Evolutionary conservation across 148 eudicot genomes (phyloP), one percentile per base, ranked within the genome.

Genomic region (Oxyria digyna): DNA sequence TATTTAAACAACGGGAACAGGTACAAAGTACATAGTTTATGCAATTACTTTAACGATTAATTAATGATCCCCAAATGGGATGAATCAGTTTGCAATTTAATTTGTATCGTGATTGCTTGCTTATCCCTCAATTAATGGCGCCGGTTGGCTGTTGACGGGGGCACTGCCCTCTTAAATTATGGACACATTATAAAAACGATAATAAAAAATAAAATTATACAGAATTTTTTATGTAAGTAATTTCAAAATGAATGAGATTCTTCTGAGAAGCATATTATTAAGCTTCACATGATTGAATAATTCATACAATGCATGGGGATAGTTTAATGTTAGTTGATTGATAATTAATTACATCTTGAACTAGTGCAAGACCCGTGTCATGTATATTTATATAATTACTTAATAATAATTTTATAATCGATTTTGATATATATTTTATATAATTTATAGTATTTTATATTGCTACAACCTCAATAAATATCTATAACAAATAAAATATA

Each of bases 51-150:
- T 21, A 50, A 50, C 21, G 11, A 21, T 21, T 50, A 50, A 21
- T 21, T 50, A 50, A 50, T 50, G 59, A 50, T 52, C 59, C 59
- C 59, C 29, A 52, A 52, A 52, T 52, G 57, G 57, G 27, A 50
- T 50, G 13, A 50, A 20, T 35, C 6, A 35, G 6, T 45, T 50
- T 50, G 57, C 57, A 21, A 50, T 50, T 50, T n/a, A n/a, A n/a
- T n/a, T 50, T 50, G 20, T 57, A 5, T 29, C 8, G 64, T 57
- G n/a, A 57, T 57, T 57, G 63, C 63, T 57, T 57, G 17, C 63
- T 57, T 57, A 4, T 57, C 37, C 64, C 64, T 57, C 64, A 57
- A 57, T 57, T 29, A 57, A 57, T 57, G 64, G 20, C 64, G 33
- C 37, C 37, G 8, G 64, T 57, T 29, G 64, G 64, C 64, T 27